These are phyloP conservation scores for Boletus barrowsii DNA, from an alignment of 768 basidiomycete genomes.

Conservation along the genomic window DNA sequence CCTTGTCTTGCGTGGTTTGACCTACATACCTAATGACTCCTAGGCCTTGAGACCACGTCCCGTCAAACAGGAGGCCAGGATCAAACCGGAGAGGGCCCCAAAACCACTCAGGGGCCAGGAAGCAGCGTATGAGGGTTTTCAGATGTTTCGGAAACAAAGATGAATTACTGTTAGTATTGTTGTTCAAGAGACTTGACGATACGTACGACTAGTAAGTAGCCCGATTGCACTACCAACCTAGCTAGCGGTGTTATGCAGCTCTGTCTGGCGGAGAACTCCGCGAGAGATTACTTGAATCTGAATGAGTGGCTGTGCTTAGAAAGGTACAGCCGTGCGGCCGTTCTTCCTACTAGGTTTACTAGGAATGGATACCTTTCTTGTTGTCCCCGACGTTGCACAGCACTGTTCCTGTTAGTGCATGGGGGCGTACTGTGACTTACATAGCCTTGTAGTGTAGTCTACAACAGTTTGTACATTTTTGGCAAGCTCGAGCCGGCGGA, in stretches of 20 bases:
- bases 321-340: too few species aligned
- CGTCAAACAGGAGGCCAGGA: not conserved
- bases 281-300: too few species aligned
- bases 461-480: conserved; percentile 16
- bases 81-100: not conserved
- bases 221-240: too few species aligned
- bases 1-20: too few species aligned
- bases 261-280: too few species aligned
- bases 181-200: too few species aligned
- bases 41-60: not conserved
- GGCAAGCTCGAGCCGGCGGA: conserved; percentile 12
- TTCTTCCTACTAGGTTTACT: too few species aligned
- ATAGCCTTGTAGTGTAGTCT: conserved; percentile 5
- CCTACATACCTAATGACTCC: not conserved
- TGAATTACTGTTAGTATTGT: not conserved
- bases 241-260: too few species aligned
- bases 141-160: not conserved
- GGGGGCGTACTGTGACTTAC: not conserved
- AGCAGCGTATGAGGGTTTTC: not conserved
- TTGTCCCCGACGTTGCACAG: not conserved
- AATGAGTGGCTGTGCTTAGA: too few species aligned
- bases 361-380: too few species aligned
- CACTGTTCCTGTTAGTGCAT: not conserved
- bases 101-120: conserved; percentile 4
- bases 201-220: too few species aligned